These are phyloP conservation scores for Aspergillus ochraceus DNA, from an alignment of 2,329 filamentous ascomycete species.

Conservation along the genomic window DNA sequence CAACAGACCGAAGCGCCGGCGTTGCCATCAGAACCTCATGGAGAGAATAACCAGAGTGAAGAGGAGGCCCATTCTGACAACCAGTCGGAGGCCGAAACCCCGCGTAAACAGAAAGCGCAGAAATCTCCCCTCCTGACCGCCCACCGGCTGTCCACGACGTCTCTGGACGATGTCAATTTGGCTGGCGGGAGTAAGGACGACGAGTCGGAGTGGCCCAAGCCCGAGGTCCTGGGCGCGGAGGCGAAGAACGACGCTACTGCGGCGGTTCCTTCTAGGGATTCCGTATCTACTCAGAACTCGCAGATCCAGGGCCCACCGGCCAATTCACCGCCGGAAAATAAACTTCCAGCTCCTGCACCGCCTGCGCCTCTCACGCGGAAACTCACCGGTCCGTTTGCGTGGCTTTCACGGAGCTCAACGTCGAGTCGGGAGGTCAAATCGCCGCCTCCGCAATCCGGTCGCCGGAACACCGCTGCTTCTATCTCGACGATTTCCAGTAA, in stretches of 20 bases:
- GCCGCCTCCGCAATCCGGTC: slow-evolving; percentile 49
- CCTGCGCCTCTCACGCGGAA: slow-evolving; percentile 59
- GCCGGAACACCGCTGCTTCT: slow-evolving; percentile 78
- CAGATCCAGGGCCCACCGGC: slow-evolving; percentile 64
- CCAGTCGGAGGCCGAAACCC: slow-evolving; percentile 34
- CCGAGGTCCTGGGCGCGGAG: slow-evolving; percentile 25
- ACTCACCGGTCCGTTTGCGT: slow-evolving; percentile 83
- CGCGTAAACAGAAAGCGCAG: slow-evolving; percentile 35
- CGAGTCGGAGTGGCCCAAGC: slow-evolving; percentile 32
- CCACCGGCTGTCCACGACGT: slow-evolving; percentile 57
- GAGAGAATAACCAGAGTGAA: slow-evolving; percentile 18
- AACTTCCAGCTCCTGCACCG: slow-evolving; percentile 39
- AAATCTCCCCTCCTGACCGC: slow-evolving; percentile 56
- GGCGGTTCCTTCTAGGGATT: slow-evolving; percentile 33
- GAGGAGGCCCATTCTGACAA: slow-evolving; percentile 27
- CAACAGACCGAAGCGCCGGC: slow-evolving; percentile 34
- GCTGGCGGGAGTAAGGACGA: slow-evolving; percentile 57
- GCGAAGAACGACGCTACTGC: slow-evolving; percentile 30
- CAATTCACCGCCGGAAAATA: slow-evolving; percentile 50
- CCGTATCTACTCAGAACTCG: slow-evolving; percentile 30
- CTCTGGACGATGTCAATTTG: slow-evolving; percentile 67
- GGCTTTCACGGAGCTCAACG: slow-evolving; percentile 69
- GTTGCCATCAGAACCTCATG: slow-evolving; percentile 28
- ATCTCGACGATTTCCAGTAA: slow-evolving; percentile 77
- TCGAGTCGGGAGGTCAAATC: slow-evolving; percentile 58